Evolutionary conservation across 2,329 filamentous ascomycete species (phyloP), one percentile per base, ranked within the genome.

Genomic region (Neonectria faginata): DNA sequence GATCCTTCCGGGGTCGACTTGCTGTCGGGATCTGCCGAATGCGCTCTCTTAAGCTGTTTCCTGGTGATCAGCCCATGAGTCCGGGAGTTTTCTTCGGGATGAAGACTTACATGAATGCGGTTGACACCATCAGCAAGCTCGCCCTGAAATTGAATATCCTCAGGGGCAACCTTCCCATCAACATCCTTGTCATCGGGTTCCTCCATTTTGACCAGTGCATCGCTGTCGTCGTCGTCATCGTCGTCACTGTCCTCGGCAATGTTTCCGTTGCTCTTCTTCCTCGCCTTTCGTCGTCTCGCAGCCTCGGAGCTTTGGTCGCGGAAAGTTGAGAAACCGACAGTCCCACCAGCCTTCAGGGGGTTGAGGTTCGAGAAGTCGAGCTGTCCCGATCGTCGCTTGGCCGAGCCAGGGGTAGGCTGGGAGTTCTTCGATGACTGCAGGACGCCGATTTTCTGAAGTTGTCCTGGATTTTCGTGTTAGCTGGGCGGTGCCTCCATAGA

Each of bases 371-470:
- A 91, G 74, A 98, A 95, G 79, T 97, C 93, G 1, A 94, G 86
- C 71, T 93, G 92, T 8, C 91, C 86, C 3, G 94, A 97, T 72
- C 93, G 90, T 73, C 94, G 87, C 80, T 97, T 97, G n/a, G 82
- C 80, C 8, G 86, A 84, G 42, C 83, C 83, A 1, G 89, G 84
- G 0, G 88, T 87, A 14, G 88, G 84, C 60, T 90, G 88, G 22
- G 88, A 81, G 14, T 85, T 79, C 77, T 94, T 95, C 5, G 88
- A 79, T 9, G 90, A 85, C 47, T 89, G 86, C 31, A 97, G 80
- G 41, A 99, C 93, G 41, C 95, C 95, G 90, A 99, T 97, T 80
- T 98, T 99, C 75, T 94, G 91, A 55, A 99, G 84, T 89, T 99
- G 96, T 57, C 93, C 94, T 97, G 69, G 9, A 58, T 39, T 50